Conservation (phyloP, 768 basidiomycete species). For the Lactarius sanguifluus region DNA sequence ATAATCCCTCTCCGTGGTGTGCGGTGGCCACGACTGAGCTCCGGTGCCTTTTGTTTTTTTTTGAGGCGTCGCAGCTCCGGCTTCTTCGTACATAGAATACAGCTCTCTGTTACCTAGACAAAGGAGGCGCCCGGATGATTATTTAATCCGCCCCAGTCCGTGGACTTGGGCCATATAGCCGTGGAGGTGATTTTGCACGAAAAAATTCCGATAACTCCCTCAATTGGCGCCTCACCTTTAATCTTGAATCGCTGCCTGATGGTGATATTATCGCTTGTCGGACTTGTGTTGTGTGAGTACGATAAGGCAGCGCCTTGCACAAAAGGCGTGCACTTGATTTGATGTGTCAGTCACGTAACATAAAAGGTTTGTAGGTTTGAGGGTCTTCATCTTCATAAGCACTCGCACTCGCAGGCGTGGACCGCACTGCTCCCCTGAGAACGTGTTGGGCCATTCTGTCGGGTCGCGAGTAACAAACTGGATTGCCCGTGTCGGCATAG, state of each 20-base stretch:
- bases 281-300: slow-evolving; percentile 6
- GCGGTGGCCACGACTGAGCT: slow-evolving; percentile 6
- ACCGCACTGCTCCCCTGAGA: slow-evolving; percentile 17
- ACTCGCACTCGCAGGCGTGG: not conserved
- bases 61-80: slow-evolving; percentile 1
- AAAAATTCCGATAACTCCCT: slow-evolving; percentile 10
- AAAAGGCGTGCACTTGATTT: slow-evolving; percentile 8
- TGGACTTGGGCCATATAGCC: not conserved
- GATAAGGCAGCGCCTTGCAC: slow-evolving; percentile 14
- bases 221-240: not conserved
- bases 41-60: not conserved
- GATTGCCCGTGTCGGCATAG: slow-evolving; percentile 14
- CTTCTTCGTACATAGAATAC: not conserved
- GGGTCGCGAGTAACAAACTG: slow-evolving; percentile 17
- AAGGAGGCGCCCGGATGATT: not conserved
- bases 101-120: not conserved
- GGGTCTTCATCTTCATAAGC: slow-evolving; percentile 24
- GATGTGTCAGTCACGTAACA: slow-evolving; percentile 22
- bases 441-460: slow-evolving; percentile 5
- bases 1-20: slow-evolving; percentile 13
- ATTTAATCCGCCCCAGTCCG: not conserved
- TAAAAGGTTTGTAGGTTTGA: slow-evolving; percentile 4
- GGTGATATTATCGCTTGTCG: slow-evolving; percentile 13
- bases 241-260: slow-evolving; percentile 5
- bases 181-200: slow-evolving; percentile 21